Conservation (phyloP, 2,329 filamentous ascomycete species). For the Aureobasidium subglaciale region DNA sequence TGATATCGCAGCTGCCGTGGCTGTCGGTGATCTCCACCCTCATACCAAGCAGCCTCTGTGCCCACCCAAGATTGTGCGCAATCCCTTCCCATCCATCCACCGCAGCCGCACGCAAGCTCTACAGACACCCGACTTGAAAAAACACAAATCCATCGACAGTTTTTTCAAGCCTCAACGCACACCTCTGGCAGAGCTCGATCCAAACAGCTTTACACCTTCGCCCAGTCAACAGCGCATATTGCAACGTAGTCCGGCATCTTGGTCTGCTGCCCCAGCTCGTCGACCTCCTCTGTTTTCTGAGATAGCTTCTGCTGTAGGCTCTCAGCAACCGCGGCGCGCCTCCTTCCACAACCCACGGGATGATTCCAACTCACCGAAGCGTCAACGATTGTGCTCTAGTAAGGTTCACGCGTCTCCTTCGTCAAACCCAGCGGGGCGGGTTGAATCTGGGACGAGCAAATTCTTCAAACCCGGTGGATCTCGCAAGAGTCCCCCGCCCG, state of each 20-base stretch:
- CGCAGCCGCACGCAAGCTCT: slow-evolving; percentile 7
- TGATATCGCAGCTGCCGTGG: slow-evolving; percentile 64
- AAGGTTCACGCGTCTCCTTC: slow-evolving; percentile 22
- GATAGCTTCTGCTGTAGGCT: slow-evolving; percentile 16
- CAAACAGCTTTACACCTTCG: slow-evolving; percentile 60
- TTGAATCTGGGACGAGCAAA: slow-evolving; percentile 34
- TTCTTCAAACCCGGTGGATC: slow-evolving; percentile 37
- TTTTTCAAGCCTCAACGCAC: slow-evolving; percentile 60
- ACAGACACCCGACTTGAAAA: slow-evolving; percentile 48
- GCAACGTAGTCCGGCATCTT: slow-evolving; percentile 47
- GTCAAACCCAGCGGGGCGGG: slow-evolving; percentile 6
- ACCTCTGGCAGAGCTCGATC: slow-evolving; percentile 60
- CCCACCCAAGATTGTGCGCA: slow-evolving; percentile 26
- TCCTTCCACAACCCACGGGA: slow-evolving; percentile 35
- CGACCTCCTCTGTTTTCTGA: slow-evolving; percentile 27
- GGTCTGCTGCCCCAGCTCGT: slow-evolving; percentile 41
- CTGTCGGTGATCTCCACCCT: slow-evolving; percentile 76
- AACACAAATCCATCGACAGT: slow-evolving; percentile 53
- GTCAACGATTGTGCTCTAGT: slow-evolving; percentile 40
- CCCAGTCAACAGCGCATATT: slow-evolving; percentile 56
- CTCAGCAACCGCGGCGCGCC: slow-evolving; percentile 21
- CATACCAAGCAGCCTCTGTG: slow-evolving; percentile 68
- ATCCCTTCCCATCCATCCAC: background rate
- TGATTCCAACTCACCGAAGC: slow-evolving; percentile 35
- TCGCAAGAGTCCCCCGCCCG: slow-evolving; percentile 14